A percentile compares a stretch with the other conserved stretches of the same genome.
Conservation (phyloP, 495 filamentous ascomycete species). For the Echria macrotheca region DNA sequence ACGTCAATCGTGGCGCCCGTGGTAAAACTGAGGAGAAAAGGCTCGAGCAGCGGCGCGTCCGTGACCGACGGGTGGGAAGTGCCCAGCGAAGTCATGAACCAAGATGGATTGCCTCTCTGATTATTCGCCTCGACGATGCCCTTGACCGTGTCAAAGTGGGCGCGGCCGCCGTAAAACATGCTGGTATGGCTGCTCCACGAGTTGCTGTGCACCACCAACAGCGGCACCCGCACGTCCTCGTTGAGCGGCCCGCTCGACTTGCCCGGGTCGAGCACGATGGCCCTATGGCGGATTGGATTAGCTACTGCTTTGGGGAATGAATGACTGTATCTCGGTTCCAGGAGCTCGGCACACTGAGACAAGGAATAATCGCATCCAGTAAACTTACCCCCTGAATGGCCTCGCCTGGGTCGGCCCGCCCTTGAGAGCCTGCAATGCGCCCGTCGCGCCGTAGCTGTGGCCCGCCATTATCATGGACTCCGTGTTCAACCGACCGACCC, state of each 20-base stretch:
- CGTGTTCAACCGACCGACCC: constrained; percentile 33
- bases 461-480: constrained; percentile 42
- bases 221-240: constrained; percentile 42
- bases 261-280: constrained; percentile 46
- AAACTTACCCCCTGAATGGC: constrained; percentile 41
- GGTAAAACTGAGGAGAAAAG: constrained; percentile 41
- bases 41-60: constrained; percentile 49
- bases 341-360: too few species aligned
- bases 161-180: constrained; percentile 44
- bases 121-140: constrained; percentile 38
- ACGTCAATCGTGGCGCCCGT: constrained; percentile 42
- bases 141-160: constrained; percentile 48
- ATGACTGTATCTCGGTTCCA: too few species aligned
- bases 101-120: constrained; percentile 31
- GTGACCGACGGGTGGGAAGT: constrained; percentile 50
- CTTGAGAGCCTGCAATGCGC: constrained; percentile 44
- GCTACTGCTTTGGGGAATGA: too few species aligned
- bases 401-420: constrained; percentile 28
- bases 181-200: constrained; percentile 44
- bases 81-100: constrained; percentile 49
- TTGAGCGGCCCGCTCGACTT: constrained; percentile 50
- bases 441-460: constrained; percentile 51
- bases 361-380: too few species aligned
- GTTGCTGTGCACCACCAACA: constrained; percentile 45
- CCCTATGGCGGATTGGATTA: too few species aligned